Evolutionary conservation across 2,329 filamentous ascomycete genomes (phyloP).

Genomic region (Alternaria novae-zelandiae): DNA sequence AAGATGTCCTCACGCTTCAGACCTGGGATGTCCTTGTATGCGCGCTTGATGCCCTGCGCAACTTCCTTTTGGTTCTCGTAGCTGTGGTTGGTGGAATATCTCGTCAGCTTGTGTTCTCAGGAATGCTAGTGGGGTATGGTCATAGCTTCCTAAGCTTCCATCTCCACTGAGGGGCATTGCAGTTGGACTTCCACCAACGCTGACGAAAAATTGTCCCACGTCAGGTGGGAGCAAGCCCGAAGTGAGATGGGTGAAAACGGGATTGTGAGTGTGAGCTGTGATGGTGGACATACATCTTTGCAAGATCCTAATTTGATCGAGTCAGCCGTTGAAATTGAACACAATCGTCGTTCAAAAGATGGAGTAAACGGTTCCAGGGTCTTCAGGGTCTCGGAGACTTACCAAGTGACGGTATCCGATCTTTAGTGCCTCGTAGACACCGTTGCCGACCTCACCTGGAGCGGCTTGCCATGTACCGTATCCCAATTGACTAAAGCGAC

Average conservation of each 20-base stretch:
- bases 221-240: background rate
- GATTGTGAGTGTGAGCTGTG: background rate
- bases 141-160: conserved; percentile 24
- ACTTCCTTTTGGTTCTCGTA: conserved; percentile 44
- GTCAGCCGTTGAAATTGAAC: background rate
- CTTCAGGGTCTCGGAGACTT: conserved; percentile 12
- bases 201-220: background rate
- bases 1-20: conserved; percentile 42
- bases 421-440: conserved; percentile 49
- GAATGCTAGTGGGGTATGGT: conserved; percentile 3
- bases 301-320: conserved; percentile 46
- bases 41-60: conserved; percentile 39
- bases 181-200: conserved; percentile 12
- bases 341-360: background rate
- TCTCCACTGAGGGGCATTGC: conserved; percentile 25
- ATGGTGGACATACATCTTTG: conserved; percentile 34
- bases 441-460: conserved; percentile 48
- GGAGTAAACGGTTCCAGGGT: background rate
- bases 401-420: conserved; percentile 44
- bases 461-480: conserved; percentile 46
- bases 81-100: conserved; percentile 35
- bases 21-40: conserved; percentile 34
- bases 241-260: background rate
- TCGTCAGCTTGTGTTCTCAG: conserved; percentile 22
- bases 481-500: conserved; percentile 52